Base-by-base conservation (phyloP, 345 rosid genomes). In the Citrus medica region DNA sequence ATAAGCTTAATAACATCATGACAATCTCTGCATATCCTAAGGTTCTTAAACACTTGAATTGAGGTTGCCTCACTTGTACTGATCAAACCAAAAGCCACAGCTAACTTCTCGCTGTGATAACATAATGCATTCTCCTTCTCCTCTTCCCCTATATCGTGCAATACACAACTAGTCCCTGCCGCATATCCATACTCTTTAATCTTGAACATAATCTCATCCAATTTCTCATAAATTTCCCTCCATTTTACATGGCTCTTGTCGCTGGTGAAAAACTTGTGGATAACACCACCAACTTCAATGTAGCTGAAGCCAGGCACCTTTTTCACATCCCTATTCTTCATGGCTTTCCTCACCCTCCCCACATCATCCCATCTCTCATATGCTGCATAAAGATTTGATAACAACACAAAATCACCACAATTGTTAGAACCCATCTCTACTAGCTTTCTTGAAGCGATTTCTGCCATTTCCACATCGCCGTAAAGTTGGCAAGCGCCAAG, bases 101-200 rank as follows among this genome's bases (percentile, higher is more conserved):
- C 98, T 84, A 95, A 68, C 84, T 93, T 93, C 90, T 92, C 97
- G 74, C 98, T 92, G 46, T 93, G 98, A 83, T 89, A 88, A 32
- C 83, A 87, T 80, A 93, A 60, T 30, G 87, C 97, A 61, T 91
- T 89, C 88, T 90, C 97, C 84, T 95, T 92, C 81, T 95, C 98
- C 77, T 95, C 98, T 33, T 92, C 94, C 56, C 92, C 98, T 69
- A 93, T 91, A 83, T 95, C 98, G 83, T 95, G 97, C 82, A 92
- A 79, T 63, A 95, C 98, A 72, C 83, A 89, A 77, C 86, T 81
- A 30, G 98, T 92, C 79, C 87, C 92, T 1, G 97, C 95, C 65
- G 86, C 87, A 79, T 92, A 93, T 5, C 98, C 96, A 9, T 83
- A 77, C 55, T 92, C 94, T 84, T 82, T 88, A 60, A 91, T 87